Evolutionary conservation across 495 filamentous ascomycete genomes (phyloP).

Genomic region (Xylaria sp.): DNA sequence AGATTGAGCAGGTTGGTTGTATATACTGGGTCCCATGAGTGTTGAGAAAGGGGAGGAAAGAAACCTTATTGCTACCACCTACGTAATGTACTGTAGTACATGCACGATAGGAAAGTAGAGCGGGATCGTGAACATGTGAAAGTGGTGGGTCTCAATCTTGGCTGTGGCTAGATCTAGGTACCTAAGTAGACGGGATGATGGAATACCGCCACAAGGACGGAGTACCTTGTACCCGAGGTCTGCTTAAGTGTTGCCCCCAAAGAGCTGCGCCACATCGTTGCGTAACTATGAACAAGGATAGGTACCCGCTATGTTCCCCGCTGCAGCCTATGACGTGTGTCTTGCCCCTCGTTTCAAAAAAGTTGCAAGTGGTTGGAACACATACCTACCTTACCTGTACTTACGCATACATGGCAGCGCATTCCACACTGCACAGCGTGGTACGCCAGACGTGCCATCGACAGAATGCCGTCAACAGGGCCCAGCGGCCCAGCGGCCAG

Average conservation of each 20-base stretch:
- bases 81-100: too few relatives aligned
- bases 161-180: background rate
- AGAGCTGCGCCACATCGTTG: constrained; percentile 16
- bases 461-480: background rate
- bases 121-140: constrained; percentile 2
- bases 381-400: too few relatives aligned
- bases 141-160: background rate
- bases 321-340: constrained; percentile 31
- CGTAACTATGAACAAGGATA: constrained; percentile 11
- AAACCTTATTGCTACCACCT: background rate
- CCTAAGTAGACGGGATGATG: background rate
- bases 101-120: background rate
- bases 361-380: background rate
- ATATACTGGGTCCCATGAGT: background rate
- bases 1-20: background rate
- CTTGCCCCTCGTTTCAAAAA: constrained; percentile 32
- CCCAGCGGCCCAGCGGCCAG: background rate
- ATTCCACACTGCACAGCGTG: background rate
- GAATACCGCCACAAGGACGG: too few relatives aligned
- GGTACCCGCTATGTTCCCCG: background rate
- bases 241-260: too few relatives aligned
- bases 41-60: background rate
- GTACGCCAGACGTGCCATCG: background rate
- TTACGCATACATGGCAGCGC: background rate
- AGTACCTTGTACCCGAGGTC: too few relatives aligned